phyloP scores from a whole-genome alignment of 805 yeast genomes.

The Tetrapisispora phaffii region DNA sequence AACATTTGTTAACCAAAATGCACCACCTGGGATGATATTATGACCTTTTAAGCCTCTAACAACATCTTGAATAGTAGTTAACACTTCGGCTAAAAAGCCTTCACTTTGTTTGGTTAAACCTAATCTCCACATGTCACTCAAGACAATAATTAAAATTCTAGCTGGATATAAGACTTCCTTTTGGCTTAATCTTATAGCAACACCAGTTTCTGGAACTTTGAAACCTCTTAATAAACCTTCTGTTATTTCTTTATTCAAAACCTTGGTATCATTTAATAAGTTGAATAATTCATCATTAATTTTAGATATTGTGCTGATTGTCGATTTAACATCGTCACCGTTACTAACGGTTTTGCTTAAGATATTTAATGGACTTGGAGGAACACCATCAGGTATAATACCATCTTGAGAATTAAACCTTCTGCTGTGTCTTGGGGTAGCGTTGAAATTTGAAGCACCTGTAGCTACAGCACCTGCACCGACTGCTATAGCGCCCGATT shows the following conservation, averaged over 20 bases:
- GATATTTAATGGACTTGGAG: conserved; percentile 16
- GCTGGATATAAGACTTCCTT: conserved; percentile 95
- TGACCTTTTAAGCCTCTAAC: conserved; percentile 76
- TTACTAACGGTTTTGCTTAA: conserved; percentile 7
- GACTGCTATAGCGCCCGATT: conserved; percentile 20
- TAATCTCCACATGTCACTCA: conserved; percentile 96
- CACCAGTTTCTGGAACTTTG: conserved; percentile 77
- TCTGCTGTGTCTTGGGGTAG: conserved; percentile 27
- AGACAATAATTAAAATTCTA: conserved; percentile 79
- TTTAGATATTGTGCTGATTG: conserved; percentile 49
- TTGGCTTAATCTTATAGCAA: conserved; percentile 70
- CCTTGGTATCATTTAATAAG: conserved; percentile 58
- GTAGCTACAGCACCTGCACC: conserved; percentile 13
- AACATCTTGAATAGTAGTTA: conserved; percentile 75
- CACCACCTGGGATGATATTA: conserved; percentile 82
- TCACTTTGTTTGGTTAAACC: conserved; percentile 91
- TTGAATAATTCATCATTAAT: conserved; percentile 68
- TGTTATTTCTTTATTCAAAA: conserved; percentile 72
- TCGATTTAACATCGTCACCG: conserved; percentile 20
- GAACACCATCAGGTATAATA: conserved; percentile 7
- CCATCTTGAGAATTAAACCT: conserved; percentile 21
- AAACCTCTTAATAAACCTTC: conserved; percentile 78
- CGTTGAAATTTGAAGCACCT: conserved; percentile 21
- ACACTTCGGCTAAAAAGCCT: conserved; percentile 78
- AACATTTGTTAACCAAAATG: conserved; percentile 94